phyloP scores from a whole-genome alignment of 495 filamentous ascomycete genomes.

The Ramalina intermedia region DNA sequence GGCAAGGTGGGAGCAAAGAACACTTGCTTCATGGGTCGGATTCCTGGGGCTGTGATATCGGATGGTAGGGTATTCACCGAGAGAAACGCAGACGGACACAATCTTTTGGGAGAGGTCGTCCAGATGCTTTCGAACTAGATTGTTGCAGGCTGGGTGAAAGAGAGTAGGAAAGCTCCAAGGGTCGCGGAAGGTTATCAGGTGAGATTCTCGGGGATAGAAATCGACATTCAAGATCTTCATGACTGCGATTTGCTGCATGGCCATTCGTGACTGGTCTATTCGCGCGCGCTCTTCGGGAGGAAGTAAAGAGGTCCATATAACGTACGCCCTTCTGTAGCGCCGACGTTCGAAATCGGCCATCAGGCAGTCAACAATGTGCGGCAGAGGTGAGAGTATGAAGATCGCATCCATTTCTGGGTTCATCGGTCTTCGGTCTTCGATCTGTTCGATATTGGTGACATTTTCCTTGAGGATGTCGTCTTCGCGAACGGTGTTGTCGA shows the following conservation, averaged over 20 bases:
- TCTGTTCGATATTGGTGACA: slow-evolving; percentile 84
- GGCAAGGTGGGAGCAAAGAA: slow-evolving; percentile 75
- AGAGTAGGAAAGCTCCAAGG: slow-evolving; percentile 88
- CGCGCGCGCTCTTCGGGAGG: slow-evolving; percentile 37
- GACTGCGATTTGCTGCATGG: slow-evolving; percentile 55
- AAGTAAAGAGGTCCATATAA: slow-evolving; percentile 77
- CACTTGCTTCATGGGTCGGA: slow-evolving; percentile 68
- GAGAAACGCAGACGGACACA: slow-evolving; percentile 62
- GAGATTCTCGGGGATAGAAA: slow-evolving; percentile 82
- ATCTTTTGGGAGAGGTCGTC: slow-evolving; percentile 79
- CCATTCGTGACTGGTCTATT: slow-evolving; percentile 42
- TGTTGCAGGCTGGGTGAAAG: slow-evolving; percentile 81
- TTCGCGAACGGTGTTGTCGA: slow-evolving; percentile 79
- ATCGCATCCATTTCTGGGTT: slow-evolving; percentile 87
- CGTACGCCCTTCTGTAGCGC: slow-evolving; percentile 55
- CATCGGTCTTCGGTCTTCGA: slow-evolving; percentile 64
- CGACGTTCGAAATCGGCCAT: slow-evolving; percentile 78
- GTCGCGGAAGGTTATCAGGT: slow-evolving; percentile 78
- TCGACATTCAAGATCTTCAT: slow-evolving; percentile 68
- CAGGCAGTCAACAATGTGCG: slow-evolving; percentile 82
- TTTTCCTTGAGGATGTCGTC: slow-evolving; percentile 93
- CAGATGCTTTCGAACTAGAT: slow-evolving; percentile 67
- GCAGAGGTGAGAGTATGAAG: slow-evolving; percentile 72
- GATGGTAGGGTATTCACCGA: slow-evolving; percentile 82
- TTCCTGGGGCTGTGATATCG: slow-evolving; percentile 72